phyloP scores from a whole-genome alignment of 805 yeast species.

The Candida caryicola region DNA sequence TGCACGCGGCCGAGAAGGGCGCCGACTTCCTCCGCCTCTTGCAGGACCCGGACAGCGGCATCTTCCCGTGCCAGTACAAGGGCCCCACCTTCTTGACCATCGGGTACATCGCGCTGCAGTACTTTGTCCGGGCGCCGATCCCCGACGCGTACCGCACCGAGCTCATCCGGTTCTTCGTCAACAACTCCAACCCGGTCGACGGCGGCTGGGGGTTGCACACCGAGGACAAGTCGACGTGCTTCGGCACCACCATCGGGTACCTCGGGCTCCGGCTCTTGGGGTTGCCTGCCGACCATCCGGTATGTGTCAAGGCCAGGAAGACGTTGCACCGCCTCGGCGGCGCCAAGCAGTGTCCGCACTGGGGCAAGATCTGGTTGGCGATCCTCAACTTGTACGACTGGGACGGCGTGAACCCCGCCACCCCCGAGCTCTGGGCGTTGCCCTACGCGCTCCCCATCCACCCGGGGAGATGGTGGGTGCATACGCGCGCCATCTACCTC shows the following conservation, averaged over 20 bases:
- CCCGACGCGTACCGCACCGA: slow-evolving; percentile 66
- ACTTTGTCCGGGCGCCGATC: slow-evolving; percentile 65
- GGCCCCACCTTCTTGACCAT: slow-evolving; percentile 98
- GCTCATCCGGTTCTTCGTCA: slow-evolving; percentile 80
- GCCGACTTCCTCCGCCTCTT: slow-evolving; percentile 63
- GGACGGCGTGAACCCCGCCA: slow-evolving; percentile 98
- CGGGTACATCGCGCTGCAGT: slow-evolving; percentile 76
- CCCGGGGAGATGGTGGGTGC: slow-evolving; percentile 99
- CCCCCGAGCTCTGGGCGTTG: slow-evolving; percentile 88
- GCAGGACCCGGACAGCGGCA: slow-evolving; percentile 80
- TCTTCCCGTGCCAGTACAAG: slow-evolving; percentile 87
- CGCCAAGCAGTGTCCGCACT: slow-evolving; percentile 86
- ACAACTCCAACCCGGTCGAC: slow-evolving; percentile 92
- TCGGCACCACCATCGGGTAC: slow-evolving; percentile 90
- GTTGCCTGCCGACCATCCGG: slow-evolving; percentile 67
- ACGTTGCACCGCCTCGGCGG: slow-evolving; percentile 79
- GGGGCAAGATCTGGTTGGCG: slow-evolving; percentile 96
- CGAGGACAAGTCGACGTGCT: slow-evolving; percentile 89
- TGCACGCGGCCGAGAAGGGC: slow-evolving; percentile 68
- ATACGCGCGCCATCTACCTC: slow-evolving; percentile 85
- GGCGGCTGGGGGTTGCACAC: slow-evolving; percentile 99
- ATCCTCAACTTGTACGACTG: slow-evolving; percentile 78
- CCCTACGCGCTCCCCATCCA: slow-evolving; percentile 83
- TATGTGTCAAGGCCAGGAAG: slow-evolving; percentile 68
- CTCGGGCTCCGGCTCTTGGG: slow-evolving; percentile 81